Conservation (phyloP, 441 rosid genomes). For the Arabidopsis hybrid region DNA sequence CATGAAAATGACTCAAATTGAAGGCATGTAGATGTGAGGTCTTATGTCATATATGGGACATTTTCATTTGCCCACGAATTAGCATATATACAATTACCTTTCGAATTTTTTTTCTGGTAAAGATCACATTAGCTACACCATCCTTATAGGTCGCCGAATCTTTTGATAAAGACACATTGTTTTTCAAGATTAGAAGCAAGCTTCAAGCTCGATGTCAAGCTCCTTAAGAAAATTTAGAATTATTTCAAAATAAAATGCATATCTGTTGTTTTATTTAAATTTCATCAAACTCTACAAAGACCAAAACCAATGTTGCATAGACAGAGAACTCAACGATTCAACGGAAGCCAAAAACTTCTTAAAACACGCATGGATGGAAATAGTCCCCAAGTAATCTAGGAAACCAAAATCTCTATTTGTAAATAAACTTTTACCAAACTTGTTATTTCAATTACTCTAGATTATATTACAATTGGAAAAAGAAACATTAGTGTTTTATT, state of each 20-base stretch:
- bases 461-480: background rate
- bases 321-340: background rate
- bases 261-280: background rate
- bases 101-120: slow-evolving; percentile 16
- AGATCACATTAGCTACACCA: slow-evolving; percentile 5
- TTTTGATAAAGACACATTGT: background rate
- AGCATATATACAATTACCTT: background rate
- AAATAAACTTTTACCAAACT: background rate
- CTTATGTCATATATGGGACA: background rate
- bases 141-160: slow-evolving; percentile 16
- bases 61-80: slow-evolving; percentile 9
- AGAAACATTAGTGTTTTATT: background rate
- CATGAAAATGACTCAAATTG: slow-evolving; percentile 1
- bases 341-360: background rate
- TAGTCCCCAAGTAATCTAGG: too few species aligned
- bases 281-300: background rate
- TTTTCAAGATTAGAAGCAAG: background rate
- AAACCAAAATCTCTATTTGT: background rate
- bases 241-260: too few species aligned
- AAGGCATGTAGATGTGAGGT: slow-evolving; percentile 26
- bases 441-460: background rate
- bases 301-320: background rate
- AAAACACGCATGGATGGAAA: background rate
- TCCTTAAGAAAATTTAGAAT: background rate
- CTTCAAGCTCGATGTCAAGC: slow-evolving; percentile 1